phyloP scores from a whole-genome alignment of 495 filamentous ascomycete species.

The Tirmania nivea region DNA sequence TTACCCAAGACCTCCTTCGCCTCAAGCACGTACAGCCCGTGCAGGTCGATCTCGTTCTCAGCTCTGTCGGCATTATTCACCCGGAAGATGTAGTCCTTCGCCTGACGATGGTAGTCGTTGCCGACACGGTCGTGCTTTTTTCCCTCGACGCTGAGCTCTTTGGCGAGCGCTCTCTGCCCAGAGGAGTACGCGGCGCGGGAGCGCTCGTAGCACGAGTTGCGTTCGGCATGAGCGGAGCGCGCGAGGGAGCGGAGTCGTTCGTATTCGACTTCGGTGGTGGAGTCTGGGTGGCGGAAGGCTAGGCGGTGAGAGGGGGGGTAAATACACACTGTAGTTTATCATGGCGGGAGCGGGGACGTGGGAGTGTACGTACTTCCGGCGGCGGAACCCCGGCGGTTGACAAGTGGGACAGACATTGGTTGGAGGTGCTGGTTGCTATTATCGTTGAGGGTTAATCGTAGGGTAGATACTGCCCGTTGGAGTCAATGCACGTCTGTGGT shows the following conservation, averaged over 20 bases:
- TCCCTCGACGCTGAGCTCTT: constrained; percentile 60
- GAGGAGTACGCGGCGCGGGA: constrained; percentile 57
- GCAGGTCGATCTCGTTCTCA: constrained; percentile 74
- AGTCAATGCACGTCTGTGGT: too few species aligned
- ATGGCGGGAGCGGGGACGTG: too few species aligned
- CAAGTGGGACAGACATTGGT: too few species aligned
- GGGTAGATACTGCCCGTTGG: too few species aligned
- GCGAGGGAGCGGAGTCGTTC: constrained; percentile 75
- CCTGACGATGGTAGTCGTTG: constrained; percentile 68
- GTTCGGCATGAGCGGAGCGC: constrained; percentile 51
- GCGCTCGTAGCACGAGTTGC: constrained; percentile 52
- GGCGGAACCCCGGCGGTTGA: too few species aligned
- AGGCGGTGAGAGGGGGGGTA: too few species aligned
- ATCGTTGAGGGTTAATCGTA: too few species aligned
- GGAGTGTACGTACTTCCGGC: too few species aligned
- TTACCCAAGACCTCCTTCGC: constrained; percentile 72
- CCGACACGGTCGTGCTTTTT: constrained; percentile 60
- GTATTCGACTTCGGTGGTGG: constrained; percentile 60
- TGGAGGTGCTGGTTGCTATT: too few species aligned
- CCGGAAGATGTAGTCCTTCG: constrained; percentile 81
- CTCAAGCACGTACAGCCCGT: constrained; percentile 84
- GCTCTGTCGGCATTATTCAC: constrained; percentile 55
- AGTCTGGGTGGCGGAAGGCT: constrained; percentile 28
- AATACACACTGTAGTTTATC: too few species aligned
- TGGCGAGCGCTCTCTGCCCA: constrained; percentile 60